Conservation (phyloP, 2,329 filamentous ascomycete species). For the Colletotrichum musicola region DNA sequence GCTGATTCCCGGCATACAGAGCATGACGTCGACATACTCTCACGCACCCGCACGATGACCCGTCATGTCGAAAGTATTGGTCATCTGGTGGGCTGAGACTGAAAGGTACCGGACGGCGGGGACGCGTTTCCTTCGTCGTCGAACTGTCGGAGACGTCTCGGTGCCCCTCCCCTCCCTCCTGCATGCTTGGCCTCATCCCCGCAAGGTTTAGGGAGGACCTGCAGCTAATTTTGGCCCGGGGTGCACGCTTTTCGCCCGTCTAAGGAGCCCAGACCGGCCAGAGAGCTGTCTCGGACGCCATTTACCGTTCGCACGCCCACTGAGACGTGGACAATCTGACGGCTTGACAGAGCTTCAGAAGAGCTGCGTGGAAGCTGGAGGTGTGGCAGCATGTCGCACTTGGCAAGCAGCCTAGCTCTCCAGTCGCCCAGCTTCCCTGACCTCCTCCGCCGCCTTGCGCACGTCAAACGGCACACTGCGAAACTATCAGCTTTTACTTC, state of each 20-base stretch:
- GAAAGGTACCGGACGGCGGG: too few species aligned
- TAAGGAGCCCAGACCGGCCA: slow-evolving; percentile 18
- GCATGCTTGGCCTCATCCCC: slow-evolving; percentile 15
- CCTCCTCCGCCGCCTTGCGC: neutral
- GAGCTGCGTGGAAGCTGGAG: slow-evolving; percentile 19
- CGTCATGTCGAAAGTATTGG: slow-evolving; percentile 29
- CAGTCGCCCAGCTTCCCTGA: slow-evolving; percentile 9
- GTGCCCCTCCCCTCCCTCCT: slow-evolving; percentile 12
- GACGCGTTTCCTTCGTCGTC: slow-evolving; percentile 12
- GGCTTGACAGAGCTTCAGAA: slow-evolving; percentile 8
- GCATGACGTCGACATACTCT: slow-evolving; percentile 34
- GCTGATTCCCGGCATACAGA: slow-evolving; percentile 5
- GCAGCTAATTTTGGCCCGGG: slow-evolving; percentile 25
- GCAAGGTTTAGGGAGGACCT: slow-evolving; percentile 20
- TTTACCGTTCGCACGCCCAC: slow-evolving; percentile 8
- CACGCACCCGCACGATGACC: slow-evolving; percentile 32
- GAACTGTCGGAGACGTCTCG: slow-evolving; percentile 18
- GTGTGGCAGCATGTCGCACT: neutral
- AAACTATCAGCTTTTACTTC: slow-evolving; percentile 2
- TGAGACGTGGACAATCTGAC: slow-evolving; percentile 4
- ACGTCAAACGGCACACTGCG: neutral
- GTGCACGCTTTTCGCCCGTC: slow-evolving; percentile 26
- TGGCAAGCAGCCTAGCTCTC: slow-evolving; percentile 3
- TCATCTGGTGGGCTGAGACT: slow-evolving; percentile 33
- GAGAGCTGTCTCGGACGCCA: slow-evolving; percentile 13